Conservation (phyloP, 345 rosid genomes). For the Camelina neglecta region DNA sequence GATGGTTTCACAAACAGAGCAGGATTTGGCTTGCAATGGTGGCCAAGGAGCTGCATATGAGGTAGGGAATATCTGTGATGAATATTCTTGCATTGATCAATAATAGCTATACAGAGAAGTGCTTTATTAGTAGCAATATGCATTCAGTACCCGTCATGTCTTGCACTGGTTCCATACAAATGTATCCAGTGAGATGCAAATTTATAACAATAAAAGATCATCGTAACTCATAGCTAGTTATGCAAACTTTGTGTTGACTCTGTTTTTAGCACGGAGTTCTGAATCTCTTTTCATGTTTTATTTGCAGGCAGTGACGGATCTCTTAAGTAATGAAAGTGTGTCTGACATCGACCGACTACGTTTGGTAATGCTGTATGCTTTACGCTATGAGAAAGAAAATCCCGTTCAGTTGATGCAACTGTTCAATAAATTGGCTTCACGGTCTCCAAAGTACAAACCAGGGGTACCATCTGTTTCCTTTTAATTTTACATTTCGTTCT, state of each 20-base stretch:
- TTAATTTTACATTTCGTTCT: constrained; percentile 21
- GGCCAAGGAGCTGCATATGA: constrained; percentile 98
- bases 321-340: constrained; percentile 78
- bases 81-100: constrained; percentile 7
- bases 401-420: constrained; percentile 98
- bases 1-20: constrained; percentile 92
- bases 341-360: constrained; percentile 87
- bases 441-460: constrained; percentile 89
- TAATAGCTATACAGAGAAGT: not conserved
- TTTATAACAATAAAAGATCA: not conserved
- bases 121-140: constrained; percentile 6
- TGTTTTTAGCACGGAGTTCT: constrained; percentile 26
- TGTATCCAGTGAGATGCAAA: not conserved
- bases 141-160: constrained; percentile 4
- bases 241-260: not conserved
- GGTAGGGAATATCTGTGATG: constrained; percentile 50
- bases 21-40: constrained; percentile 97
- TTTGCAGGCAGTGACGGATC: constrained; percentile 90
- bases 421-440: constrained; percentile 87
- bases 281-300: constrained; percentile 38
- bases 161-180: not conserved
- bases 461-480: constrained; percentile 57
- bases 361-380: constrained; percentile 90
- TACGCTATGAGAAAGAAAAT: constrained; percentile 97
- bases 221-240: not conserved